phyloP scores from a whole-genome alignment of 768 basidiomycete species.

The Boletus sensibilis region DNA sequence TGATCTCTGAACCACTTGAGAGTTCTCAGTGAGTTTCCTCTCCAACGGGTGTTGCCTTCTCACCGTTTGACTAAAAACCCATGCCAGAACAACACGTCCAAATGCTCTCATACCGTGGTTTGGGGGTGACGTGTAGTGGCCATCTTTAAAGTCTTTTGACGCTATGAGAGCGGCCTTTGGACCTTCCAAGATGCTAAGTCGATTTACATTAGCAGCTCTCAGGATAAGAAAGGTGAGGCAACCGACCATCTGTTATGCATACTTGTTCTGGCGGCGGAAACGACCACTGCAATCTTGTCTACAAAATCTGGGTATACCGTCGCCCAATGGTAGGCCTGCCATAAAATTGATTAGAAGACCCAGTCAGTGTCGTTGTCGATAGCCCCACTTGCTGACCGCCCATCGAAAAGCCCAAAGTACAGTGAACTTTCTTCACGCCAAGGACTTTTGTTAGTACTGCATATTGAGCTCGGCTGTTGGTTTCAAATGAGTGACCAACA shows the following conservation, averaged over 20 bases:
- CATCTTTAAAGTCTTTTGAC: slow-evolving; percentile 52
- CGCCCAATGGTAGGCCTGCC: slow-evolving; percentile 54
- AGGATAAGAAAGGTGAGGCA: neutral
- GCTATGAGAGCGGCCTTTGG: slow-evolving; percentile 50
- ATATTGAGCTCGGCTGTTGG: slow-evolving; percentile 51
- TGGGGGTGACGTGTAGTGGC: slow-evolving; percentile 48
- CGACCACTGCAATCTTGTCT: slow-evolving; percentile 42
- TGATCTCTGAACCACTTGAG: slow-evolving; percentile 53
- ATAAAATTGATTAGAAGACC: neutral
- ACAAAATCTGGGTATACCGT: slow-evolving; percentile 54
- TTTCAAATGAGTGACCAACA: neutral
- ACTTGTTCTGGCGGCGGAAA: slow-evolving; percentile 54
- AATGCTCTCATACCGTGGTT: slow-evolving; percentile 55
- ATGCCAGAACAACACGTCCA: slow-evolving; percentile 50
- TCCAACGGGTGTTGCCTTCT: slow-evolving; percentile 75
- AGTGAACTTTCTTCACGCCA: slow-evolving; percentile 42
- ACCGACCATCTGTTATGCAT: slow-evolving; percentile 53
- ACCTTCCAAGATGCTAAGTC: slow-evolving; percentile 52
- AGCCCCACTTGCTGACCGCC: slow-evolving; percentile 47
- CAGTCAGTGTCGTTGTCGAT: neutral
- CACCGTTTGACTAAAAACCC: slow-evolving; percentile 55
- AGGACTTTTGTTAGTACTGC: slow-evolving; percentile 48
- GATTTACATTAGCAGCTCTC: neutral
- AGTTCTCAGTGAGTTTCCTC: slow-evolving; percentile 42
- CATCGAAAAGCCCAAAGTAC: slow-evolving; percentile 58